Base-by-base conservation (phyloP, 2,329 filamentous ascomycete species). In the Pezicula neosporulosa region DNA sequence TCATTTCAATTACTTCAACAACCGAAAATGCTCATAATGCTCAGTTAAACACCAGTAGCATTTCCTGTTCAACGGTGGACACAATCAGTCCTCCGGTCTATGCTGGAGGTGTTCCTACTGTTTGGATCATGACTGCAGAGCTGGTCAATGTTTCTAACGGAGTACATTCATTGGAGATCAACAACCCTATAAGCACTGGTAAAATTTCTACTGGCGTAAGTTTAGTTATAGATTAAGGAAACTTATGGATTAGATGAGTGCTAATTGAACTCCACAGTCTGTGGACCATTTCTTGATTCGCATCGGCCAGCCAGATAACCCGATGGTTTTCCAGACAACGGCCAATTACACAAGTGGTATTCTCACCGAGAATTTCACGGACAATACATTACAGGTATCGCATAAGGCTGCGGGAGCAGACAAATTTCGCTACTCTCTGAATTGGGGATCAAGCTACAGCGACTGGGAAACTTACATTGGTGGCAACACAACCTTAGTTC, bases 401-500 rank as follows among this genome's bases (percentile, higher is more conserved):
- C 83, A 86, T 57, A 73, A 75, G 49, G 83, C 83, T 5, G 68
- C 81, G 7, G 83, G 83, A 18, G 83, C 83, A 7, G 77, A 82
- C 59, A 76, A 76, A 57, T 86, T 77, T 68, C 79, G 82, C 9
- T 86, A 83, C 62, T 81, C 79, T 16, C 77, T 78, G 30, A 82
- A 82, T 51, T 87, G 78, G 73, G 82, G 78, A 13, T 78, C 75
- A 3, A 71, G 72, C 0, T 87, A 79, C 71, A 83, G 77, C 39
- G 63, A 78, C 3, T 87, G 83, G 83, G 63, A 71, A 19, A 66
- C 73, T 10, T 86, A 86, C 62, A 62, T 59, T n/a, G 75, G 77
- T 35, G 74, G 73, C 4, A 78, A 79, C 47, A 70, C 70, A 6
- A 74, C 72, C 15, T 67, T 83, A 24, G 56, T 70, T n/a, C 63